Conservation (phyloP, 2,329 filamentous ascomycete genomes). For the Graphiopsis chlorocephala region DNA sequence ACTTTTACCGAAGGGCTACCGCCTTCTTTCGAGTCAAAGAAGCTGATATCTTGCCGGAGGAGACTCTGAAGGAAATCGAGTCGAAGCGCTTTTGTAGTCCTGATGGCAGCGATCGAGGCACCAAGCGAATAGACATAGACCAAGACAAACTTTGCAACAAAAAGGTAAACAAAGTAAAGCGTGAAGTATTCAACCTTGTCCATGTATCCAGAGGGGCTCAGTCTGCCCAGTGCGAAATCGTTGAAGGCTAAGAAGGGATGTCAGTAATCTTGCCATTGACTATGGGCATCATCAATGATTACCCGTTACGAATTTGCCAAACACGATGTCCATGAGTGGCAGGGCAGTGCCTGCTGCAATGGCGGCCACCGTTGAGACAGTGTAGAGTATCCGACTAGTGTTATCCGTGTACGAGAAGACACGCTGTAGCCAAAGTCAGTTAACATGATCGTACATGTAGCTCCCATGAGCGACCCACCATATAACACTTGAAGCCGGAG, state of each 20-base stretch:
- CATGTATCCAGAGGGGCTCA: constrained; percentile 6
- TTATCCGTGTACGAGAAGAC: constrained; percentile 35
- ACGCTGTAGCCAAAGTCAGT: constrained; percentile 18
- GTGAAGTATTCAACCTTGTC: constrained; percentile 36
- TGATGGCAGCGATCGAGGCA: constrained; percentile 51
- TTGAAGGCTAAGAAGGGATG: neutral
- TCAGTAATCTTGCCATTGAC: neutral
- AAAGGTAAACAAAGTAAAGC: constrained; percentile 68
- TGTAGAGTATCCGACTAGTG: constrained; percentile 29
- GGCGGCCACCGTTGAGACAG: constrained; percentile 33
- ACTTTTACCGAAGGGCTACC: constrained; percentile 63
- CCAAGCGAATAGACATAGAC: constrained; percentile 52
- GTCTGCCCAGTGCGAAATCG: constrained; percentile 5
- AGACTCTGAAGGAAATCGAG: constrained; percentile 63
- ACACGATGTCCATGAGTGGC: constrained; percentile 52
- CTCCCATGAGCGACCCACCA: neutral
- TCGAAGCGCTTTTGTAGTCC: constrained; percentile 51
- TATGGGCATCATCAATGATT: neutral
- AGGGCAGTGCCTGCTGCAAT: constrained; percentile 46
- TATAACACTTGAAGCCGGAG: constrained; percentile 9
- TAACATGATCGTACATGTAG: neutral
- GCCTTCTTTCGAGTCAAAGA: constrained; percentile 58
- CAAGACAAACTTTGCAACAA: constrained; percentile 62
- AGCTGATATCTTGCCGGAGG: constrained; percentile 64
- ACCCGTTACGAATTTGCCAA: constrained; percentile 48